Percentiles rank a stretch among this genome's conserved stretches.
Conservation (phyloP, 2,329 filamentous ascomycete genomes). For the Rhynchosporium agropyri region DNA sequence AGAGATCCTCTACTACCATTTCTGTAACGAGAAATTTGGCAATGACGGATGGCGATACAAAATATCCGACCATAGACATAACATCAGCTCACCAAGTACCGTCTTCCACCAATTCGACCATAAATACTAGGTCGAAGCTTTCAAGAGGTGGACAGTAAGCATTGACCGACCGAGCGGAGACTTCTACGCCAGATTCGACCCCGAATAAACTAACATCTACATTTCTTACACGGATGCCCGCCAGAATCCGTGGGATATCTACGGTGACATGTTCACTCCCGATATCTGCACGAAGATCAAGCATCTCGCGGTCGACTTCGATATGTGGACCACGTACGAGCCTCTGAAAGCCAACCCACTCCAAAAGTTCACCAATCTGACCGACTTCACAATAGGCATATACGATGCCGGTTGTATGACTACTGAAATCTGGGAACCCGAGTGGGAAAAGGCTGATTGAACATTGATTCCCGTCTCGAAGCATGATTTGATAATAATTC, state of each 20-base stretch:
- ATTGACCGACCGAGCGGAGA: slow-evolving; percentile 3
- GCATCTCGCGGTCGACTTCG: slow-evolving; percentile 4
- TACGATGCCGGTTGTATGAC: slow-evolving; percentile 3
- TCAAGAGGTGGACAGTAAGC: slow-evolving; percentile 4
- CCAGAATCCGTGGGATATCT: not conserved
- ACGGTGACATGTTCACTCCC: slow-evolving; percentile 3
- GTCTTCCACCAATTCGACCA: not conserved
- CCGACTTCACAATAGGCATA: not conserved
- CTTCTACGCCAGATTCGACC: slow-evolving; percentile 11
- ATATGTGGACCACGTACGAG: not conserved
- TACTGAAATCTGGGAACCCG: not conserved
- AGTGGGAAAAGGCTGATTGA: not conserved
- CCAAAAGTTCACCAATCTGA: slow-evolving; percentile 5
- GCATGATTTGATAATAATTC: not conserved
- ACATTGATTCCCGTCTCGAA: not conserved
- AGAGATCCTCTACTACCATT: slow-evolving; percentile 5
- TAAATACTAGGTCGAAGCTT: not conserved
- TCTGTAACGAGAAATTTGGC: not conserved
- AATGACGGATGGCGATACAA: slow-evolving; percentile 1
- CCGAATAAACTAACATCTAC: slow-evolving; percentile 4
- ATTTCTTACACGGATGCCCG: not conserved
- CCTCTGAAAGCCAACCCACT: not conserved
- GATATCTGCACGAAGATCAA: slow-evolving; percentile 10
- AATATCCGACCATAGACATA: not conserved
- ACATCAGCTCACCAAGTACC: not conserved